These are phyloP conservation scores for Microcyclospora tardicrescens DNA, from an alignment of 2,329 filamentous ascomycete genomes.

Conservation along the genomic window DNA sequence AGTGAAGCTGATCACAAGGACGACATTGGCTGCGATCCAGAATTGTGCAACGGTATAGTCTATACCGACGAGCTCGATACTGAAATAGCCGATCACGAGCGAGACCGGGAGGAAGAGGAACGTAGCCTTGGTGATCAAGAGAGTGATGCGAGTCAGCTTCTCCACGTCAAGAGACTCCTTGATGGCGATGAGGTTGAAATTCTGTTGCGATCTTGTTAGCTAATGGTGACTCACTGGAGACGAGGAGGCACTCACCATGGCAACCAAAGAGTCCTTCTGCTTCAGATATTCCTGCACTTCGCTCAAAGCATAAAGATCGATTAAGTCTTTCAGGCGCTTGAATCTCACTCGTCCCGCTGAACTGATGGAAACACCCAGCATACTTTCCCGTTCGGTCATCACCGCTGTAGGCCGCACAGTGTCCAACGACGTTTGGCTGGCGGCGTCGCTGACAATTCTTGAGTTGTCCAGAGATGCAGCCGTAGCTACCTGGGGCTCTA, in stretches of 20 bases:
- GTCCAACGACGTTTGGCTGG: conserved; percentile 9
- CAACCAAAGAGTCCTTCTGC: conserved; percentile 58
- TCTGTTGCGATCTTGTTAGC: conserved; percentile 31
- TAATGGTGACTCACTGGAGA: not conserved
- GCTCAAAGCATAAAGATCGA: conserved; percentile 47
- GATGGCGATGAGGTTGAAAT: conserved; percentile 65
- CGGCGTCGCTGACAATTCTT: conserved; percentile 20
- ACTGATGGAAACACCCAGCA: conserved; percentile 33
- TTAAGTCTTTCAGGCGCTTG: conserved; percentile 44
- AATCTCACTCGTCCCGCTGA: conserved; percentile 45
- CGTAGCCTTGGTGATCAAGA: conserved; percentile 60
- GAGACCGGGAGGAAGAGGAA: conserved; percentile 65
- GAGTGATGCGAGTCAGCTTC: conserved; percentile 56
- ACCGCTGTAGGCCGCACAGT: conserved; percentile 12
- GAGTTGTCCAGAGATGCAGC: conserved; percentile 33
- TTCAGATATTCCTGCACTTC: conserved; percentile 51
- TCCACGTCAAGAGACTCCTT: conserved; percentile 63
- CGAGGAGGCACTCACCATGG: conserved; percentile 42
- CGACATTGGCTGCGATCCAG: conserved; percentile 54
- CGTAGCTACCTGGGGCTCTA: conserved; percentile 33
- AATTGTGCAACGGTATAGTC: conserved; percentile 51
- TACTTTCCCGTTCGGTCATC: conserved; percentile 20
- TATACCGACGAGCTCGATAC: conserved; percentile 48
- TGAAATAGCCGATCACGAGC: conserved; percentile 64
- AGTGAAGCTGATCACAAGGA: conserved; percentile 47